Base-by-base conservation (phyloP, 345 rosid genomes). In the Clausena lansium region DNA sequence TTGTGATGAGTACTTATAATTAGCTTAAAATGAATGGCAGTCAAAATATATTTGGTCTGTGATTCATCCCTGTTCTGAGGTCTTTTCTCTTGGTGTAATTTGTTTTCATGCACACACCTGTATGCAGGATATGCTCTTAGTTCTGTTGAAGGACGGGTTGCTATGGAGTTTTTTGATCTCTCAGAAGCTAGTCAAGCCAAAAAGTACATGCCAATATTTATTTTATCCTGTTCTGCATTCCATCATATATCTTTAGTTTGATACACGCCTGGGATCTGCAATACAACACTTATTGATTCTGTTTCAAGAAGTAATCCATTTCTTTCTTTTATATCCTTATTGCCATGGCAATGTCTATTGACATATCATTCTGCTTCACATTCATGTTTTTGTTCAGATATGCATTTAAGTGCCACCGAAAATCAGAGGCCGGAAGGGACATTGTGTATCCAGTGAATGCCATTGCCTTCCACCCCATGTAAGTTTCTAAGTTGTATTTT, bases 401-500 rank as follows among this genome's bases (percentile, higher is more conserved):
- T 87, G 99, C 99, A 60, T 97, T 97, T 78, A 97, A 97, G 87
- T 94, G 99, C 76, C 99, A 97, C 82, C 88, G 99, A 65, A 94
- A 97, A 86, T 88, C 98, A 36, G 98, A 94, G 89, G 98, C 97
- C 61, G 99, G 98, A 83, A 86, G 91, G 77, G 99, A 94, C 87
- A 89, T 97, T 70, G 98, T 94, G 65, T 91, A 93, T 88, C 97
- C 98, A 54, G 98, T 94, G 59, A 97, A 94, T 84, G 94, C 98
- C 75, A 91, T 97, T 67, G 99, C 98, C 30, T 94, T 92, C 86
- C 99, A 94, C 74, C 99, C 99, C 64, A 90, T 97, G 99, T 96
- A 84, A 92, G 99, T 85, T 71, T 77, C 76, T 73, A 25, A 25
- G 52, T 14, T n/a, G 10, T 19, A 22, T 25, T 63, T 59, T 30